Conservation (phyloP, 2,329 filamentous ascomycete species). For the Aureobasidium namibiae region DNA sequence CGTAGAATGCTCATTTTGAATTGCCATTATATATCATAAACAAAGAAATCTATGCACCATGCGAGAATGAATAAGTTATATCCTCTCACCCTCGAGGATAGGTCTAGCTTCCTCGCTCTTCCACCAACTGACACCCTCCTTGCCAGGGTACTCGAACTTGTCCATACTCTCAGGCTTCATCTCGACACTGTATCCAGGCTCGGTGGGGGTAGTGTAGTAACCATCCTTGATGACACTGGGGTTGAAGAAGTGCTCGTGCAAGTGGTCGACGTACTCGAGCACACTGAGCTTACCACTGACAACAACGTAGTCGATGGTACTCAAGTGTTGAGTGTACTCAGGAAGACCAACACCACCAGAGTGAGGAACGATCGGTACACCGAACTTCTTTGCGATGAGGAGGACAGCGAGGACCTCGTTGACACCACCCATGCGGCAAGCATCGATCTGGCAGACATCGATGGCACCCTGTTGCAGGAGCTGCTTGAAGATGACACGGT, state of each 20-base stretch:
- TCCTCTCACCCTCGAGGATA: slow-evolving; percentile 55
- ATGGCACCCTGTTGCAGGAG: slow-evolving; percentile 71
- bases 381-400: slow-evolving; percentile 72
- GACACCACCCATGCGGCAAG: slow-evolving; percentile 80
- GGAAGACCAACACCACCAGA: slow-evolving; percentile 82
- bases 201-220: slow-evolving; percentile 76
- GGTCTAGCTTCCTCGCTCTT: slow-evolving; percentile 66
- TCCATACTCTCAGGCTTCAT: slow-evolving; percentile 90
- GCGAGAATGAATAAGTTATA: slow-evolving; percentile 20
- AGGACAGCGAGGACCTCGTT: slow-evolving; percentile 90
- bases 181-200: slow-evolving; percentile 84
- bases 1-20: background rate
- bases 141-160: slow-evolving; percentile 65
- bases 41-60: background rate
- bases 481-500: slow-evolving; percentile 91
- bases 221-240: slow-evolving; percentile 73
- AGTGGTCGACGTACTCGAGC: slow-evolving; percentile 84
- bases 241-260: slow-evolving; percentile 88
- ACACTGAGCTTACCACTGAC: slow-evolving; percentile 74
- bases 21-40: slow-evolving; percentile 7
- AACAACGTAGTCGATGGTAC: slow-evolving; percentile 86
- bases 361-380: slow-evolving; percentile 79
- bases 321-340: slow-evolving; percentile 89
- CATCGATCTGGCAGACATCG: slow-evolving; percentile 83
- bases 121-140: slow-evolving; percentile 79